Evolutionary conservation across 2,329 filamentous ascomycete species (phyloP), one percentile per base, ranked within the genome.

Genomic region (Thermoascus crustaceus): DNA sequence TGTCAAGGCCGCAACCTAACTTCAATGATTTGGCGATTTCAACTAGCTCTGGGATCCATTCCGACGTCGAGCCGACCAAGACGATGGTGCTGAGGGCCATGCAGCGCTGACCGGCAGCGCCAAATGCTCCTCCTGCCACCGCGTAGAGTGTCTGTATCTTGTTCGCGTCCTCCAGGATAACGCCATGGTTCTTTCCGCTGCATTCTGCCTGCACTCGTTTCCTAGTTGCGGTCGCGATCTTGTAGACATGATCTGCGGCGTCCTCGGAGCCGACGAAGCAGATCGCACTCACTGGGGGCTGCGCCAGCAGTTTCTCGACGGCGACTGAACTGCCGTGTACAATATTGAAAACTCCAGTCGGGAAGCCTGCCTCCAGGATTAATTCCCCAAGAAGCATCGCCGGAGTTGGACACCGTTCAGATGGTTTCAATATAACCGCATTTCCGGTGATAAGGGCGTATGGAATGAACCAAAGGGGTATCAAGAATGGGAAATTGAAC

Each of bases 151-250:
- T 69, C 39, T 79, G 75, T 60, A 81, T 79, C 68, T 80, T 81
- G 65, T 81, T 79, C 65, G 71, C 75, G 58, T 82, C 78, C 1
- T 78, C 77, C 18, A 82, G 64, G 16, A 82, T 69, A 30, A 75
- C 75, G 27, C 76, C 77, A 55, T 82, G 78, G 65, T 82, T 82
- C 69, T 82, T 82, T 2, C 78, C 78, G 20, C 78, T 78, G 38
- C 82, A 57, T 58, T 82, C 82, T 52, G 78, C 78, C 59, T 82
- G 78, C 11, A 80, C 76, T 47, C 78, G 75, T 65, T 82, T 82
- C 44, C 78, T 78, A 38, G 80, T 77, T 49, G 77, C 78, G n/a
- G 75, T 77, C n/a, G 71, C 77, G 30, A 77, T 74, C 25, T 68
- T 64, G 62, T 72, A 81, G 57, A 82, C 81, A 60, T 82, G 82